Percentiles rank a stretch among this genome's conserved stretches.
These are phyloP conservation scores for Paracamarosporium sp. DNA, from an alignment of 2,329 filamentous ascomycete species.

Conservation along the genomic window DNA sequence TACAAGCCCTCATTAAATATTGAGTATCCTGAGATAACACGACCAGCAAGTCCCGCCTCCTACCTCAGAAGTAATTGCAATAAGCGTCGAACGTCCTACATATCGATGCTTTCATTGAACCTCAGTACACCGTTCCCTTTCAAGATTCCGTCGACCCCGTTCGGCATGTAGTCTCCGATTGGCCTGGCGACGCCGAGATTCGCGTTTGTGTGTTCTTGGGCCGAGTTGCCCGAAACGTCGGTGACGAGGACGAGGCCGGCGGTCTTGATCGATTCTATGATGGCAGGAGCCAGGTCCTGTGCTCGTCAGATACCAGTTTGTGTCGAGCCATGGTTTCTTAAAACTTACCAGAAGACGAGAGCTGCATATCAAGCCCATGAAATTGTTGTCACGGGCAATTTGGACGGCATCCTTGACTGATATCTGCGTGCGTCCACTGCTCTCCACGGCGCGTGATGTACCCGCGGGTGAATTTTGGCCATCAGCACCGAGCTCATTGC, in stretches of 20 bases:
- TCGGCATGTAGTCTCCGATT: conserved; percentile 62
- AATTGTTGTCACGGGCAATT: conserved; percentile 93
- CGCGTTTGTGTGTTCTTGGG: conserved; percentile 41
- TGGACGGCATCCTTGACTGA: conserved; percentile 95
- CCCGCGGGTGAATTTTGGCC: conserved; percentile 47
- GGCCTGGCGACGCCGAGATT: conserved; percentile 51
- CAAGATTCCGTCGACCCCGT: conserved; percentile 86
- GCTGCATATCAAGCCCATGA: conserved; percentile 95
- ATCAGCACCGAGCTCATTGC: conserved; percentile 83
- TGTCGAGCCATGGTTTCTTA: not conserved
- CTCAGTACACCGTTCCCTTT: conserved; percentile 85
- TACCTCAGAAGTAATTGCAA: not conserved
- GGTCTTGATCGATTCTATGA: conserved; percentile 93
- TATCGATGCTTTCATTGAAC: conserved; percentile 86
- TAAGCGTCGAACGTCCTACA: conserved; percentile 30
- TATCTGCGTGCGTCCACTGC: conserved; percentile 74
- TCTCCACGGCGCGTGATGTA: conserved; percentile 53
- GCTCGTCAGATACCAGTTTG: conserved; percentile 8
- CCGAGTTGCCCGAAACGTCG: conserved; percentile 72
- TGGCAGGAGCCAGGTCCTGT: conserved; percentile 89
- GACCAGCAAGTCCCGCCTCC: not conserved
- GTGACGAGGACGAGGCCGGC: conserved; percentile 91
- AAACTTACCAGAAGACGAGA: conserved; percentile 79
- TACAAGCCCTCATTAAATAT: not conserved
- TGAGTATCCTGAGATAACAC: not conserved